Base-by-base conservation (phyloP, 257 asterid species). In the Penstemon newberryi region DNA sequence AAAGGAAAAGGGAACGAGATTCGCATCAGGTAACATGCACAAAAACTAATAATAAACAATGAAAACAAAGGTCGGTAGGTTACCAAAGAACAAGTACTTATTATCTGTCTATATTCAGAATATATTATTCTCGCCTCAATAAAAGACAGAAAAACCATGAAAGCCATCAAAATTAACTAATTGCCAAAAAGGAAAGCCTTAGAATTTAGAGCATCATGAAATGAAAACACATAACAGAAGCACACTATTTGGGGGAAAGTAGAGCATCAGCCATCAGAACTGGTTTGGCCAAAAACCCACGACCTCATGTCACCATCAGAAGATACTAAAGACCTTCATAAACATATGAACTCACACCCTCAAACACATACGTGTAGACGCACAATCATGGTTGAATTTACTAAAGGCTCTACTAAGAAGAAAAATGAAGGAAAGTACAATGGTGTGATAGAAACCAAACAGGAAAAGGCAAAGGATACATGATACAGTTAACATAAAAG, bases 391-490 rank as follows among this genome's bases (percentile, higher is more conserved):
- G 8, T 15, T 15, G 18, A 15, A 15, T 15, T 15, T 15, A 15
- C 19, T 33, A 66, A 10, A 62, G 8, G 51, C 7, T 0, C 8
- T 2, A 44, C 18, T 44, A 44, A 13, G 39, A 45, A 51, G 54
- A 60, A 69, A 57, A 66, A 49, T 15, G 39, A 45, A 51, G 54
- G 62, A 69, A 57, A 66, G 43, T 7, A 62, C 41, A 50, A 69
- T 19, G 6, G 37, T 4, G 41, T 61, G 42, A 46, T 19, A 10
- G 36, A 37, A 56, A 64, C 53, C 62, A 38, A 75, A 49, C 19
- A 41, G 47, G 43, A 44, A 46, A 36, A 25, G 11, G 54, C 18
- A 6, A 49, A 7, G 12, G 19, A n/a, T 25, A 25, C 33, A 25
- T 25, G 33, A 25, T 25, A 25, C 33, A 25, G 33, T 25, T 25